Percentiles rank a stretch among this genome's conserved stretches.
These are phyloP conservation scores for Hemileccinum rubropunctum DNA, from an alignment of 768 basidiomycete genomes.

Conservation along the genomic window DNA sequence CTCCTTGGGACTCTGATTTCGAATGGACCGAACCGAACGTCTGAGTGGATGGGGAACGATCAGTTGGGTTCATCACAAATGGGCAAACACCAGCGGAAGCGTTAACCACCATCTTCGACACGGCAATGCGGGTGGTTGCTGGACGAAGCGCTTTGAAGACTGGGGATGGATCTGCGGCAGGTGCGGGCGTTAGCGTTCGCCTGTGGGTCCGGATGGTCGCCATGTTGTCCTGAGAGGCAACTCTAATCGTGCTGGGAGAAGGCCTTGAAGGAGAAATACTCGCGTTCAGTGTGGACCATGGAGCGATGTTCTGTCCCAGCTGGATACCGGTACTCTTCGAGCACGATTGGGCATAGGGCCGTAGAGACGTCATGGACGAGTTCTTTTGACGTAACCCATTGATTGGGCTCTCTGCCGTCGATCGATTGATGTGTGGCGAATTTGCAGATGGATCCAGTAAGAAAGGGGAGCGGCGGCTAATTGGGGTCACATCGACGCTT, in stretches of 20 bases:
- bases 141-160: constrained; percentile 61
- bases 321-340: constrained; percentile 19
- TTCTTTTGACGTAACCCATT: constrained; percentile 34
- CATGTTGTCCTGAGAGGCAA: constrained; percentile 27
- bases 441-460: constrained; percentile 15
- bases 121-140: constrained; percentile 33
- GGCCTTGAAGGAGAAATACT: constrained; percentile 38
- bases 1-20: constrained; percentile 25
- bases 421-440: constrained; percentile 32
- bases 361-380: constrained; percentile 46
- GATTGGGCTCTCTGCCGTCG: constrained; percentile 36
- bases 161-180: constrained; percentile 53
- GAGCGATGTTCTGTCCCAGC: constrained; percentile 59
- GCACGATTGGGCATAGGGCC: constrained; percentile 44
- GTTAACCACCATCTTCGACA: constrained; percentile 18
- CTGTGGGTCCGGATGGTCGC: constrained; percentile 39
- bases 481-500: constrained; percentile 47
- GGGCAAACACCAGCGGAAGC: constrained; percentile 27
- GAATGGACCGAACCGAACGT: constrained; percentile 39
- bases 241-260: constrained; percentile 17
- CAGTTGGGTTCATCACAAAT: constrained; percentile 18
- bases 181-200: constrained; percentile 55
- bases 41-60: constrained; percentile 30
- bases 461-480: constrained; percentile 28
- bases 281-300: constrained; percentile 52